Evolutionary conservation across 768 basidiomycete genomes (phyloP).

Genomic region (Pholiota molesta): DNA sequence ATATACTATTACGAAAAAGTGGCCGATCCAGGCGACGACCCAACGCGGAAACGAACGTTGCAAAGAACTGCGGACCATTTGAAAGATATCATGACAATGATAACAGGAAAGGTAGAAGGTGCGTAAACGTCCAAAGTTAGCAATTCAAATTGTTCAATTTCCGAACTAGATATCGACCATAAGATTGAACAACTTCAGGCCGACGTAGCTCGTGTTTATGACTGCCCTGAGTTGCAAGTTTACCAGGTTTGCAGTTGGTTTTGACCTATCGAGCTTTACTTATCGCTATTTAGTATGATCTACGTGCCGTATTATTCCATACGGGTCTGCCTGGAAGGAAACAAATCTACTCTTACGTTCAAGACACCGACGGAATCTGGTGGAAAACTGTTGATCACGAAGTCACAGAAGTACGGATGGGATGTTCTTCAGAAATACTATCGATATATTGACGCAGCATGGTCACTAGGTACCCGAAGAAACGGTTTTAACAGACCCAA

Average conservation of each 20-base stretch:
- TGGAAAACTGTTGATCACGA: slow-evolving; percentile 79
- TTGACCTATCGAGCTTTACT: background rate
- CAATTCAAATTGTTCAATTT: too few relatives aligned
- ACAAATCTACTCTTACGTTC: slow-evolving; percentile 79
- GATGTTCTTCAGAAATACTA: too few relatives aligned
- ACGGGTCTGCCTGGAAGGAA: slow-evolving; percentile 79
- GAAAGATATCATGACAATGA: slow-evolving; percentile 49
- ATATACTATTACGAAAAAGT: slow-evolving; percentile 76
- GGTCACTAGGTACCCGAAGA: slow-evolving; percentile 66
- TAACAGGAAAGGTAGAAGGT: slow-evolving; percentile 63
- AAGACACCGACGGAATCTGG: slow-evolving; percentile 64
- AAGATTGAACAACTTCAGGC: slow-evolving; percentile 47
- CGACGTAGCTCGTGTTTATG: slow-evolving; percentile 50
- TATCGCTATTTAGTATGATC: slow-evolving; percentile 61
- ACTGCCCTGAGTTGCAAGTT: slow-evolving; percentile 67
- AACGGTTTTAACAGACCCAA: slow-evolving; percentile 64
- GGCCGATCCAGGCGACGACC: slow-evolving; percentile 50
- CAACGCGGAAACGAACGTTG: slow-evolving; percentile 47
- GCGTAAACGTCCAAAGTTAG: slow-evolving; percentile 8
- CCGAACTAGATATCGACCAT: slow-evolving; percentile 51
- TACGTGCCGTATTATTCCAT: slow-evolving; percentile 77
- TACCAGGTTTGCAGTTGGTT: slow-evolving; percentile 46
- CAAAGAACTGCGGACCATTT: slow-evolving; percentile 51
- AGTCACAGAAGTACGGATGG: slow-evolving; percentile 59
- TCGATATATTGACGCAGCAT: too few relatives aligned